Evolutionary conservation across 768 basidiomycete genomes (phyloP), one percentile per base, ranked within the genome.

Genomic region (Leccinum disarticulatum): DNA sequence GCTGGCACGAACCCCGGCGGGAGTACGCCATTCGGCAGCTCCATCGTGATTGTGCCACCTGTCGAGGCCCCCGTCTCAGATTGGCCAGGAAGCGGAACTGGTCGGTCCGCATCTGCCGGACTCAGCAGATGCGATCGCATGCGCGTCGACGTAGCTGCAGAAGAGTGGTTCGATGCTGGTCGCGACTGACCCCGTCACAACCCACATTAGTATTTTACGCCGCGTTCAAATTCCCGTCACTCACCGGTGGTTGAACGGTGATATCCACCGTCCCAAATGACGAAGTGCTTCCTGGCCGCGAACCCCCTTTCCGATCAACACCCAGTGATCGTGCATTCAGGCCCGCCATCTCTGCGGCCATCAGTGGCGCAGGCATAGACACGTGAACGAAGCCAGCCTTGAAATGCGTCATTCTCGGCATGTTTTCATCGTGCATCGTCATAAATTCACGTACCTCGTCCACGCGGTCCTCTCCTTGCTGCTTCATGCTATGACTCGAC

Each of bases 31-130:
- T 65, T 61, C 1, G 70, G 65, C 17, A 76, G 28, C 1, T 53
- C 63, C 61, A 77, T 69, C 59, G 61, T 64, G n/a, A 70, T 65
- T 33, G 60, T 63, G 8, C 53, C 43, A 4, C 60, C 56, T 17
- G 57, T 52, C 52, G 36, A 22, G 1, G 62, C 59, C 52, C 1
- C 60, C 28, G n/a, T 43, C 4, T 61, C 49, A 8, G 56, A 60
- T 13, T 62, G 54, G 0, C 61, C 54, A 2, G 74, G 74, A 15
- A 73, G 71, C 7, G 77, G 71, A n/a, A 75, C 46, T 0, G 71
- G 72, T n/a, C 74, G 67, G 33, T 76, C 75, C 3, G 77, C 78
- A 48, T 79, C 78, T 5, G 72, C 76, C 47, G 77, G 75, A 54
- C 76, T 78, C n/a, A 79, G 64, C 55, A 76, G 64, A 41, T 75